A percentile compares a stretch with the other conserved stretches of the same genome.
Evolutionary conservation across 495 filamentous ascomycete genomes (phyloP).

Genomic region (Hyaloscypha variabilis): DNA sequence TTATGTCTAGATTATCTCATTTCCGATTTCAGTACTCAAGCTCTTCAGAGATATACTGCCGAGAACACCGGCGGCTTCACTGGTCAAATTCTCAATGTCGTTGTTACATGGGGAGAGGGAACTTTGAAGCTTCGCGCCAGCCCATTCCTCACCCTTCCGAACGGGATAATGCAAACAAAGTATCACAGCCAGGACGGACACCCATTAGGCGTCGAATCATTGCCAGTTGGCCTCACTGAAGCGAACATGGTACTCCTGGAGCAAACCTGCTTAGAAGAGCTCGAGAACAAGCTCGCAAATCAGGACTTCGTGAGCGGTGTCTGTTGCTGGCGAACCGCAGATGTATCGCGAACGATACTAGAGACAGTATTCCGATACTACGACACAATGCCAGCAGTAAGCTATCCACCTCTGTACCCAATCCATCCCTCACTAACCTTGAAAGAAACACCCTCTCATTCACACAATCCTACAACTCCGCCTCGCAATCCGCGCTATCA

Average conservation of each 20-base stretch:
- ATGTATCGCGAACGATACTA: not conserved
- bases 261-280: not conserved
- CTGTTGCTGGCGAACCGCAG: not conserved
- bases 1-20: conserved; percentile 7
- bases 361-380: conserved; percentile 4
- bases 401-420: not conserved
- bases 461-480: conserved; percentile 8
- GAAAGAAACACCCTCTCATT: conserved; percentile 11
- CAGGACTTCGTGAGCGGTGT: not conserved
- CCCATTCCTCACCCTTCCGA: conserved; percentile 7
- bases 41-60: conserved; percentile 12
- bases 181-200: conserved; percentile 14
- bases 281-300: not conserved
- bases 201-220: conserved; percentile 19
- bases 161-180: not conserved
- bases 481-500: conserved; percentile 6
- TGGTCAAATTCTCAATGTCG: not conserved
- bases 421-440: not conserved
- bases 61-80: conserved; percentile 12
- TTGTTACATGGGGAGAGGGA: conserved; percentile 1
- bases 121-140: conserved; percentile 4
- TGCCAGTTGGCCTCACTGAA: conserved; percentile 17
- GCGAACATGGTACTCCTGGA: not conserved
- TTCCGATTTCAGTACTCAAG: conserved; percentile 9
- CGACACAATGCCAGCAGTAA: conserved; percentile 8